Evolutionary conservation across 441 rosid genomes (phyloP).

Genomic region (Macaranga tanarius): DNA sequence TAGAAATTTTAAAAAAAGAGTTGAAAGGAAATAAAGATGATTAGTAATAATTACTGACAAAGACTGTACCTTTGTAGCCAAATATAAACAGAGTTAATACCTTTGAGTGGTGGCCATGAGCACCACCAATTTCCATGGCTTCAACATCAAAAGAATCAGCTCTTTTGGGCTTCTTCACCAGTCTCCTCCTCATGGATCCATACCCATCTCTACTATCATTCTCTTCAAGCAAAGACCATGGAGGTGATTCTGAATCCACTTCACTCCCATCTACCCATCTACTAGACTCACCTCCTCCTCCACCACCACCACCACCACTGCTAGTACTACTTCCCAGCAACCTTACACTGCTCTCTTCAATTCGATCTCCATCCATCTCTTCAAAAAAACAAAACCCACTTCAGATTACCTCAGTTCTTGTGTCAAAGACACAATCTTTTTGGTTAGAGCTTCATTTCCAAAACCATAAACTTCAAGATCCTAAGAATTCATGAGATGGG

Average conservation of each 20-base stretch:
- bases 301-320: constrained; percentile 21
- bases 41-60: not conserved
- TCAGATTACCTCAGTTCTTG: not conserved
- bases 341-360: constrained; percentile 63
- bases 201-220: constrained; percentile 43
- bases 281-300: constrained; percentile 59
- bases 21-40: not conserved
- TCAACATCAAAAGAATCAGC: constrained; percentile 91
- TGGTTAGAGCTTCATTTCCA: not conserved
- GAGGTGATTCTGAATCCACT: constrained; percentile 65
- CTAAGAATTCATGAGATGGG: not conserved
- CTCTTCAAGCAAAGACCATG: constrained; percentile 42
- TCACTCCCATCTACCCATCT: constrained; percentile 96
- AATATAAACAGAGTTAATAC: constrained; percentile 24
- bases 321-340: constrained; percentile 34
- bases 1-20: not conserved
- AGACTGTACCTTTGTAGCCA: constrained; percentile 48
- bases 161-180: constrained; percentile 70
- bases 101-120: constrained; percentile 54
- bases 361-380: constrained; percentile 63
- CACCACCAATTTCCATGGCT: constrained; percentile 86
- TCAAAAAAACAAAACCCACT: constrained; percentile 23
- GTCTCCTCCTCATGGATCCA: constrained; percentile 73
- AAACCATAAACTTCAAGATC: not conserved
- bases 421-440: constrained; percentile 6